Conservation (phyloP, 1,284 basidiomycete genomes). For the Paramarasmius palmivorus region DNA sequence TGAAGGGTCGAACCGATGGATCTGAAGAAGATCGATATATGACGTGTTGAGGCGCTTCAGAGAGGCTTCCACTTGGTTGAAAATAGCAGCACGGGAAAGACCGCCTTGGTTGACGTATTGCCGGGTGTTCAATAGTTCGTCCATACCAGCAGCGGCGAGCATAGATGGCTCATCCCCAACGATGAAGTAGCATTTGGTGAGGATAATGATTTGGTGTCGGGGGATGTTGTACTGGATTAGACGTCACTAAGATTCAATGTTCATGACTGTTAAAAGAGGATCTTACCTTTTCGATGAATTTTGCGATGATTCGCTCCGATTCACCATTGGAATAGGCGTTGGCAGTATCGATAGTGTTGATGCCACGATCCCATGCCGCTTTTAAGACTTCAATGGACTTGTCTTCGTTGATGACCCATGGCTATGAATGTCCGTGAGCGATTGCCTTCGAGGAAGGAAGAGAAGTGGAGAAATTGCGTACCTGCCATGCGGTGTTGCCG, state of each 20-base stretch:
- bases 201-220: slow-evolving; percentile 47
- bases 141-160: neutral
- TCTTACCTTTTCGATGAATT: slow-evolving; percentile 23
- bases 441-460: neutral
- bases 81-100: slow-evolving; percentile 43
- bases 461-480: neutral
- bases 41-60: slow-evolving; percentile 39
- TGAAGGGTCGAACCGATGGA: slow-evolving; percentile 38
- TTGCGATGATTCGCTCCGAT: slow-evolving; percentile 18
- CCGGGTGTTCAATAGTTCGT: slow-evolving; percentile 18
- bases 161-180: slow-evolving; percentile 15
- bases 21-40: slow-evolving; percentile 48
- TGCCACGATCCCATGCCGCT: slow-evolving; percentile 23
- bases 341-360: slow-evolving; percentile 23
- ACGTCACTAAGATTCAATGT: no score
- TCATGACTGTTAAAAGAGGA: no score
- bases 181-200: slow-evolving; percentile 36
- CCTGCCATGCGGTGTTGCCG: slow-evolving; percentile 14
- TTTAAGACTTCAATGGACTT: slow-evolving; percentile 19
- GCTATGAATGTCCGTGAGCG: slow-evolving; percentile 1
- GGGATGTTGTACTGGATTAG: slow-evolving; percentile 49
- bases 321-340: slow-evolving; percentile 22
- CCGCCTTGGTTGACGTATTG: slow-evolving; percentile 46
- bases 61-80: slow-evolving; percentile 44
- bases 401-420: slow-evolving; percentile 18